These are phyloP conservation scores for Pisolithus microcarpus DNA, from an alignment of 768 basidiomycete species.

Conservation along the genomic window DNA sequence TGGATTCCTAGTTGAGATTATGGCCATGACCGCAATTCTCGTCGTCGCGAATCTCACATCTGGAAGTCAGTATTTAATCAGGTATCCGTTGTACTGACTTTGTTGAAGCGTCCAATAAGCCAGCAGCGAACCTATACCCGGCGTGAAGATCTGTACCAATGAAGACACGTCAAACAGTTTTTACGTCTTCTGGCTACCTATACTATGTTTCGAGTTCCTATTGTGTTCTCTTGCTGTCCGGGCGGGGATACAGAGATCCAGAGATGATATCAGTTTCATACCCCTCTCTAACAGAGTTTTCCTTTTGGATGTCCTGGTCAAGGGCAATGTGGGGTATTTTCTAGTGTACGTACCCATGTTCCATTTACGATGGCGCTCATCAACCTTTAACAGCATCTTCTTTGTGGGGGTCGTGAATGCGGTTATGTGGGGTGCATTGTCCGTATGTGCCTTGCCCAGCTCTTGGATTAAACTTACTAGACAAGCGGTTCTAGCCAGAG, in stretches of 20 bases:
- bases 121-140: not conserved
- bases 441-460: not conserved
- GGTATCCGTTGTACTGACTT: not conserved
- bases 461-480: not conserved
- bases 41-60: not conserved
- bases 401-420: not conserved
- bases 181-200: not conserved
- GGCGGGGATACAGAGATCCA: not conserved
- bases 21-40: not conserved
- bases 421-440: not conserved
- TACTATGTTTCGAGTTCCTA: not conserved
- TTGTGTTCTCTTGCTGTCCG: not conserved
- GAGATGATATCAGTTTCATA: not conserved
- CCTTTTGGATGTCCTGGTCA: not conserved
- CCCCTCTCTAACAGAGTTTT: not conserved
- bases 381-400: not conserved
- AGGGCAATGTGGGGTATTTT: constrained; percentile 1
- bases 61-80: not conserved
- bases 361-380: not conserved
- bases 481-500: not conserved
- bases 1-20: not conserved
- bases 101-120: not conserved
- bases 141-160: not conserved
- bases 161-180: not conserved
- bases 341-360: not conserved